These are phyloP conservation scores for Telfairia occidentalis DNA, from an alignment of 331 rosid genomes.

Conservation along the genomic window DNA sequence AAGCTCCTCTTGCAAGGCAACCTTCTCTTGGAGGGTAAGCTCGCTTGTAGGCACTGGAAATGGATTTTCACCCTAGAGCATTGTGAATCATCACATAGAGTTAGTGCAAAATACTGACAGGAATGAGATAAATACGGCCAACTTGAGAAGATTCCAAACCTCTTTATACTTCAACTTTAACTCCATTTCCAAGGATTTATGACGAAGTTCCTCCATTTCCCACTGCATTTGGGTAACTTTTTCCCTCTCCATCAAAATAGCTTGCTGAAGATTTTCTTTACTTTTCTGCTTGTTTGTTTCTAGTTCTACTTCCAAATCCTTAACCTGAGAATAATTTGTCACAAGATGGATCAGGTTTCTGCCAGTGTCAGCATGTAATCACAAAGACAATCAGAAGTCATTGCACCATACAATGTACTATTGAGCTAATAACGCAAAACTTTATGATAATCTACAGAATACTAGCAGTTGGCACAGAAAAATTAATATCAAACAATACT, in stretches of 20 bases:
- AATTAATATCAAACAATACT: not conserved
- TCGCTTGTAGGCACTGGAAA: not conserved
- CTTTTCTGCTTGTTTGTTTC: slow-evolving; percentile 66
- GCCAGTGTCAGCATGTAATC: not conserved
- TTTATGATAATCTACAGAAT: not conserved
- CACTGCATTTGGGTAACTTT: slow-evolving; percentile 66
- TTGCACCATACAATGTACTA: not conserved
- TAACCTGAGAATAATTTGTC: slow-evolving; percentile 46
- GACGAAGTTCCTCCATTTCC: slow-evolving; percentile 98
- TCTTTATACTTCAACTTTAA: slow-evolving; percentile 56
- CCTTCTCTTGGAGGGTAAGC: not conserved
- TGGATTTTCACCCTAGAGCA: slow-evolving; percentile 9
- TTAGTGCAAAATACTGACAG: slow-evolving; percentile 9
- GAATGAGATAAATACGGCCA: slow-evolving; percentile 14
- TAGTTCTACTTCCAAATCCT: slow-evolving; percentile 93
- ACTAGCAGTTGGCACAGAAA: not conserved
- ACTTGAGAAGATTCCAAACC: slow-evolving; percentile 30
- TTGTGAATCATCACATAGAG: not conserved
- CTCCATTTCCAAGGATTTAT: slow-evolving; percentile 84
- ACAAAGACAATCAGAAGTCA: not conserved
- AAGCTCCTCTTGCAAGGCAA: slow-evolving; percentile 3
- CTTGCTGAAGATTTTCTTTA: slow-evolving; percentile 93
- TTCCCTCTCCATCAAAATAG: slow-evolving; percentile 85
- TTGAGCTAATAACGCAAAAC: not conserved
- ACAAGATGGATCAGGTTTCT: not conserved